Conservation (phyloP, 2,329 filamentous ascomycete species). For the Epichloe glyceriae region DNA sequence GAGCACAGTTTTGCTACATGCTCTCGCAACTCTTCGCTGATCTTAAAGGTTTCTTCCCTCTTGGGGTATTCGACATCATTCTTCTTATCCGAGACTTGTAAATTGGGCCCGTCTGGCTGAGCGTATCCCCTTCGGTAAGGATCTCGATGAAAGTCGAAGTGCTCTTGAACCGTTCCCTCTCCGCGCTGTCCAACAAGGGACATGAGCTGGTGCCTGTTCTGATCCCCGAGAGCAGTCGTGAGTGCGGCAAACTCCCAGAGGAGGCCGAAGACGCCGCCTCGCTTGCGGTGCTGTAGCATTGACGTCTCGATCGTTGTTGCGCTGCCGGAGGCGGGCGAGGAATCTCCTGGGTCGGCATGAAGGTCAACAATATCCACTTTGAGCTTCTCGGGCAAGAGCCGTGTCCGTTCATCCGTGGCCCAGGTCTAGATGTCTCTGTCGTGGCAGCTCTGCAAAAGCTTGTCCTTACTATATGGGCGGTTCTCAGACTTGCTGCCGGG, state of each 20-base stretch:
- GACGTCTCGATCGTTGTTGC: constrained; percentile 7
- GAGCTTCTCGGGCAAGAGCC: constrained; percentile 21
- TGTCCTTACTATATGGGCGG: constrained; percentile 11
- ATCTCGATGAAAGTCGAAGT: constrained; percentile 37
- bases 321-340: constrained; percentile 6
- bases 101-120: constrained; percentile 31
- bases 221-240: constrained; percentile 3
- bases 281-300: constrained; percentile 16
- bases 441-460: constrained; percentile 14
- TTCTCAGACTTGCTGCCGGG: constrained; percentile 20
- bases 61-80: constrained; percentile 36
- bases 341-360: constrained; percentile 16
- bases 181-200: constrained; percentile 38
- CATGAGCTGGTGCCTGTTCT: constrained; percentile 33
- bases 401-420: constrained; percentile 4
- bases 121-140: constrained; percentile 43
- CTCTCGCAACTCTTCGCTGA: constrained; percentile 21
- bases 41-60: constrained; percentile 24
- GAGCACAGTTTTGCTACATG: constrained; percentile 26
- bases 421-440: constrained; percentile 8
- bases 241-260: neutral
- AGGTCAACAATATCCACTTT: constrained; percentile 29
- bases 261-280: constrained; percentile 9
- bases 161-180: constrained; percentile 36
- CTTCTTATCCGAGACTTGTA: constrained; percentile 37